These are phyloP conservation scores for Lojkania enalia DNA, from an alignment of 2,329 filamentous ascomycete genomes.

Conservation along the genomic window DNA sequence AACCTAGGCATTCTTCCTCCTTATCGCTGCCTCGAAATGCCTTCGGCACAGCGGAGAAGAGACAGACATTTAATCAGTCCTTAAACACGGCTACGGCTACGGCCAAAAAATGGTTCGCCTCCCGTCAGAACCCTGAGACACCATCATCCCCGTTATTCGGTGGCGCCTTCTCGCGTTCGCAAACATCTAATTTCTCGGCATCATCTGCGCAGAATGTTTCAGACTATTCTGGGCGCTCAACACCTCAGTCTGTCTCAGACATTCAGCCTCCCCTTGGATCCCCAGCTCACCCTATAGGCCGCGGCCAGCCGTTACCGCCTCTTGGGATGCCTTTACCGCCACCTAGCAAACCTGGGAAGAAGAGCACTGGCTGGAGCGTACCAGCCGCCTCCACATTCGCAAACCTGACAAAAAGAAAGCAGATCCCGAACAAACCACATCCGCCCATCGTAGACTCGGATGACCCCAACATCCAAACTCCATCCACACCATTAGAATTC, in stretches of 20 bases:
- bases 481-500: neutral
- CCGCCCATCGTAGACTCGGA: neutral
- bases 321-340: conserved; percentile 77
- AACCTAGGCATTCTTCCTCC: conserved; percentile 9
- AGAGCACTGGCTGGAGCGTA: conserved; percentile 52
- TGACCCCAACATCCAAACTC: neutral
- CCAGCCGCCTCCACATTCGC: conserved; percentile 44
- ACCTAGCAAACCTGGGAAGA: conserved; percentile 64
- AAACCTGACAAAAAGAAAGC: conserved; percentile 65
- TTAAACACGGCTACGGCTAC: conserved; percentile 56
- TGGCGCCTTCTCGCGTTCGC: conserved; percentile 1
- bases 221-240: conserved; percentile 4
- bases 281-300: conserved; percentile 72
- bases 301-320: conserved; percentile 79
- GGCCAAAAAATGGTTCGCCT: conserved; percentile 64
- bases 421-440: conserved; percentile 42
- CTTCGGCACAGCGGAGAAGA: conserved; percentile 9
- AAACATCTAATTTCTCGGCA: neutral
- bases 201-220: neutral
- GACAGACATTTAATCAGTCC: conserved; percentile 39
- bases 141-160: conserved; percentile 8
- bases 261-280: conserved; percentile 31
- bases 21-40: conserved; percentile 11
- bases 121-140: conserved; percentile 44
- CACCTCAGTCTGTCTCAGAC: conserved; percentile 2